phyloP scores from a whole-genome alignment of 2,329 filamentous ascomycete species.

The Dryadomyces quercus-mongolicae region DNA sequence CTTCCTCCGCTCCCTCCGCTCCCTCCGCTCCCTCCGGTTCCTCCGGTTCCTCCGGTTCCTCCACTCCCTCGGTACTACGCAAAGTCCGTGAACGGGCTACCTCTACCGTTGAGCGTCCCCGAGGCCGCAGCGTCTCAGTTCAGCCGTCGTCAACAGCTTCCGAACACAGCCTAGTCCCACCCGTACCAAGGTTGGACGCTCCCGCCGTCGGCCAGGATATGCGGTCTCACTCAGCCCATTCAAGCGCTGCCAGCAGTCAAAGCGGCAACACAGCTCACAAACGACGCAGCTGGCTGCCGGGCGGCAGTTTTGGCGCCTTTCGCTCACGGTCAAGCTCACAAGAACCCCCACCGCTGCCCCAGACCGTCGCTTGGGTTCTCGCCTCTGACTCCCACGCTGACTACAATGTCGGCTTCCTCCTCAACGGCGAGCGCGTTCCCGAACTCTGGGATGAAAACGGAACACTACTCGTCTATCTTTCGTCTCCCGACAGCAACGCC shows the following conservation, averaged over 20 bases:
- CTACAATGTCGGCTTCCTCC: constrained; percentile 41
- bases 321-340: constrained; percentile 39
- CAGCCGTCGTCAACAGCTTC: constrained; percentile 21
- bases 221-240: constrained; percentile 20
- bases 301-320: constrained; percentile 14
- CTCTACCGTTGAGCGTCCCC: constrained; percentile 17
- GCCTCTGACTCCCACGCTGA: constrained; percentile 38
- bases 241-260: constrained; percentile 20
- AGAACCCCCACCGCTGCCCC: constrained; percentile 14
- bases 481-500: constrained; percentile 33
- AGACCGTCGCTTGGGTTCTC: constrained; percentile 36
- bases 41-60: neutral
- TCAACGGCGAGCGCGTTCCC: constrained; percentile 47
- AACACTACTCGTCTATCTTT: constrained; percentile 45
- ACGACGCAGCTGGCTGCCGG: constrained; percentile 43
- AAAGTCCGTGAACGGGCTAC: constrained; percentile 17
- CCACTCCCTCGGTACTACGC: neutral
- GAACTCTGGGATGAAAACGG: constrained; percentile 54
- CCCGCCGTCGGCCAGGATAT: constrained; percentile 17
- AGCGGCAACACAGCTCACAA: constrained; percentile 26
- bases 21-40: too few relatives aligned
- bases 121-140: constrained; percentile 35
- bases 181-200: constrained; percentile 16
- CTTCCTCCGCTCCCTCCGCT: too few relatives aligned
- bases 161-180: constrained; percentile 9